phyloP scores from a whole-genome alignment of 2,329 filamentous ascomycete species.

The Aspergillus pseudoglaucus region DNA sequence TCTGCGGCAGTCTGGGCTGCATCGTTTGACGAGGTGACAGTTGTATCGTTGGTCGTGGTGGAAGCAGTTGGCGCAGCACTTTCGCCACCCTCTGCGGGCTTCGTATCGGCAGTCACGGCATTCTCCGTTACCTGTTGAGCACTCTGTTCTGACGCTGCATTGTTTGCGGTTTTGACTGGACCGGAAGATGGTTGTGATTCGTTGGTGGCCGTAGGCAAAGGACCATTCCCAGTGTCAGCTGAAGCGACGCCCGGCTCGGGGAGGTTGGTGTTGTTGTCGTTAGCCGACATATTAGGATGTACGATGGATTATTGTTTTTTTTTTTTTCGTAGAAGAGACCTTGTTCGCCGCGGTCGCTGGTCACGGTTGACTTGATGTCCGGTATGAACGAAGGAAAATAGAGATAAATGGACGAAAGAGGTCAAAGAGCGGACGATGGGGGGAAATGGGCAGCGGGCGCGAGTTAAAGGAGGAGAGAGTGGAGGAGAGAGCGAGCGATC shows the following conservation, averaged over 20 bases:
- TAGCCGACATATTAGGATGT: too few species aligned
- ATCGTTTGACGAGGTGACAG: slow-evolving; percentile 7
- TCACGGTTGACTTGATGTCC: not conserved
- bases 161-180: slow-evolving; percentile 7
- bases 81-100: slow-evolving; percentile 19
- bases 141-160: slow-evolving; percentile 7
- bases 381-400: not conserved
- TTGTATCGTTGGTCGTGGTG: slow-evolving; percentile 8
- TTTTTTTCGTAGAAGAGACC: not conserved
- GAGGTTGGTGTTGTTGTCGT: slow-evolving; percentile 4
- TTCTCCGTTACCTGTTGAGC: slow-evolving; percentile 9
- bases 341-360: not conserved
- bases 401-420: not conserved
- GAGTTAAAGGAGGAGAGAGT: not conserved
- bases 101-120: slow-evolving; percentile 8
- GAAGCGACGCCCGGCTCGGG: slow-evolving; percentile 12
- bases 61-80: slow-evolving; percentile 10
- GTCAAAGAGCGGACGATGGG: not conserved
- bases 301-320: not conserved
- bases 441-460: not conserved
- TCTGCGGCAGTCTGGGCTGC: slow-evolving; percentile 14
- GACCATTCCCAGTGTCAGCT: slow-evolving; percentile 10
- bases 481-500: not conserved
- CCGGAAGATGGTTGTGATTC: slow-evolving; percentile 16
- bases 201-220: slow-evolving; percentile 11